Percentiles rank a stretch among this genome's conserved stretches.
Conservation (phyloP, 140 eudicot genomes). For the Flaveria floridana region DNA sequence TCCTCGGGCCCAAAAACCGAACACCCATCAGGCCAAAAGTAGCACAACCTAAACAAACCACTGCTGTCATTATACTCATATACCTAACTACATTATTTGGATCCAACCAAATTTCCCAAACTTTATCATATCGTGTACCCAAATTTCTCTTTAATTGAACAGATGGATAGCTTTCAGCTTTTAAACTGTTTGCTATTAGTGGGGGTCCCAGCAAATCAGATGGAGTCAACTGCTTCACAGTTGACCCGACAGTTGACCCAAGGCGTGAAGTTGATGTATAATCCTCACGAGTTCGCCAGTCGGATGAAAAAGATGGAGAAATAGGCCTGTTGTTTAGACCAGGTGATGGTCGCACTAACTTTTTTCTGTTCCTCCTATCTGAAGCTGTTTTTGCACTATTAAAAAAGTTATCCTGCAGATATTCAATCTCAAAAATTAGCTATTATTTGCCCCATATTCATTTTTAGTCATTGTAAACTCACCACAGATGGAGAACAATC, state of each 20-base stretch:
- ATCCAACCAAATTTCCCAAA: constrained; percentile 56
- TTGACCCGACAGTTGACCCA: constrained; percentile 67
- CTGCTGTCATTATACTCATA: constrained; percentile 46
- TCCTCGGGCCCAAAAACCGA: constrained; percentile 41
- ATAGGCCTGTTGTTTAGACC: constrained; percentile 48
- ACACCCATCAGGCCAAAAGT: constrained; percentile 45
- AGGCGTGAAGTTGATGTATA: constrained; percentile 55
- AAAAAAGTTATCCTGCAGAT: constrained; percentile 62
- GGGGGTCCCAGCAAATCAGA: constrained; percentile 57
- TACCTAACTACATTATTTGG: constrained; percentile 41
- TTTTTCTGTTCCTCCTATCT: constrained; percentile 51
- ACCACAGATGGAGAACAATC: constrained; percentile 86
- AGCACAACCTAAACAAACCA: constrained; percentile 54
- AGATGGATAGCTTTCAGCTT: constrained; percentile 47
- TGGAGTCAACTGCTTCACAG: constrained; percentile 73
- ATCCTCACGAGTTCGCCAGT: constrained; percentile 52
- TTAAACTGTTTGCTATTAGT: constrained; percentile 39
- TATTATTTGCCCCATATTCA: background rate
- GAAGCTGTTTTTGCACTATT: constrained; percentile 57
- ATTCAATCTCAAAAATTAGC: constrained; percentile 1
- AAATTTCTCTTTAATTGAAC: constrained; percentile 67
- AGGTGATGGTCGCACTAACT: constrained; percentile 43
- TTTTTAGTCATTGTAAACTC: constrained; percentile 26
- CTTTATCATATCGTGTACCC: constrained; percentile 48
- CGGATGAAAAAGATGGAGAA: constrained; percentile 47